Conservation (phyloP, 208 protist genomes). For the Trichomonas vaginalis region DNA sequence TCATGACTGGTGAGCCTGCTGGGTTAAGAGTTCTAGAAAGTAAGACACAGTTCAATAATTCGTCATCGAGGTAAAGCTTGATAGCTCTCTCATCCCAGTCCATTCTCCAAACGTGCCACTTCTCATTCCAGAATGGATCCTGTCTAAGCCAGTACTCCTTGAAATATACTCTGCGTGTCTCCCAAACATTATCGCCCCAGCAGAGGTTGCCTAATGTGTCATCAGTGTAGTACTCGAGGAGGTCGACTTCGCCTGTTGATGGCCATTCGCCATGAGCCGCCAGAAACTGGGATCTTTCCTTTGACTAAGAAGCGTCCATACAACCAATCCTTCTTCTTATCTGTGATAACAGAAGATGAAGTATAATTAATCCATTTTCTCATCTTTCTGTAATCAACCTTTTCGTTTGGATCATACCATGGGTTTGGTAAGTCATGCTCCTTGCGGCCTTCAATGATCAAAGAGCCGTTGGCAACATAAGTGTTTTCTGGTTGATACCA, state of each 20-base stretch:
- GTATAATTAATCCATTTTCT: not conserved
- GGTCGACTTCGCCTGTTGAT: constrained; percentile 32
- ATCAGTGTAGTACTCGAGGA: constrained; percentile 30
- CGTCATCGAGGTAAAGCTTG: not conserved
- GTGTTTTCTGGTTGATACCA: not conserved
- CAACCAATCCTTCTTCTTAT: not conserved
- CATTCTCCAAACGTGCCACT: not conserved
- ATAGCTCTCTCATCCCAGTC: not conserved
- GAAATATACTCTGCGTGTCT: not conserved
- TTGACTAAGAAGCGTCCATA: constrained; percentile 32
- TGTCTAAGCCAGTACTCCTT: too few relatives aligned
- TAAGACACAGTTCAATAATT: not conserved
- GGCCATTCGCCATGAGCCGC: constrained; percentile 31
- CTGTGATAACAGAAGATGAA: constrained; percentile 5
- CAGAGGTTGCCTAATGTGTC: not conserved
- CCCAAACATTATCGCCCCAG: not conserved
- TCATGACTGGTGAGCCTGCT: not conserved
- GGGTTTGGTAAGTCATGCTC: not conserved
- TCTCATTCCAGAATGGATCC: not conserved
- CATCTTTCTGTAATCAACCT: not conserved
- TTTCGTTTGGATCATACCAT: not conserved
- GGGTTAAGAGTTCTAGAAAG: not conserved
- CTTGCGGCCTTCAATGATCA: not conserved
- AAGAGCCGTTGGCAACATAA: not conserved
- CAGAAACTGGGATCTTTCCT: constrained; percentile 28